Evolutionary conservation across 2,329 filamentous ascomycete genomes (phyloP).

Genomic region (Fusarium sp.): DNA sequence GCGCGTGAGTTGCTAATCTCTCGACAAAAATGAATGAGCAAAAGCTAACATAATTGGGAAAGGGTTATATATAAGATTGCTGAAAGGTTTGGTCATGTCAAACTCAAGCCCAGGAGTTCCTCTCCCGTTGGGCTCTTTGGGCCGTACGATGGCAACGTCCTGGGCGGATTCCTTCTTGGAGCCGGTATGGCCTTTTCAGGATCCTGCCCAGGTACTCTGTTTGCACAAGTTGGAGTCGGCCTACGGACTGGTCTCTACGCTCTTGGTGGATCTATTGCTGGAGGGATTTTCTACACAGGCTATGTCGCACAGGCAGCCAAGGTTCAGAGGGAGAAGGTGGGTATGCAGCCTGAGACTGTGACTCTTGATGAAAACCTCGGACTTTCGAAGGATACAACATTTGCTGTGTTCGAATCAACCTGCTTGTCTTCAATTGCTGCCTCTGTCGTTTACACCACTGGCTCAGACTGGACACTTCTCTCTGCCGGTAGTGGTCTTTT

Average conservation of each 20-base stretch:
- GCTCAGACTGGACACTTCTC: slow-evolving; percentile 51
- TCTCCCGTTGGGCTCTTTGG: slow-evolving; percentile 67
- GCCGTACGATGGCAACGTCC: slow-evolving; percentile 72
- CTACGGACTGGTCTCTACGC: slow-evolving; percentile 65
- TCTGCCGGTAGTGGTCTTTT: slow-evolving; percentile 69
- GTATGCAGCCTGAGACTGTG: slow-evolving; percentile 47
- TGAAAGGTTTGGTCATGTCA: slow-evolving; percentile 59
- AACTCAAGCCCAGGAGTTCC: slow-evolving; percentile 62
- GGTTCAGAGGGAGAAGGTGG: slow-evolving; percentile 44
- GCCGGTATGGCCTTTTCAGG: slow-evolving; percentile 76
- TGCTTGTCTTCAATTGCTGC: slow-evolving; percentile 58
- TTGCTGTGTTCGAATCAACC: slow-evolving; percentile 60
- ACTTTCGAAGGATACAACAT: slow-evolving; percentile 52
- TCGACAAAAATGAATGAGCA: accelerated
- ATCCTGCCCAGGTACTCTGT: slow-evolving; percentile 74
- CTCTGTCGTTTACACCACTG: slow-evolving; percentile 50
- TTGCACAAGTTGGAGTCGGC: slow-evolving; percentile 70
- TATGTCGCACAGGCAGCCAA: slow-evolving; percentile 56
- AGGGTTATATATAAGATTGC: slow-evolving; percentile 62
- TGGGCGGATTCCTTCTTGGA: slow-evolving; percentile 73
- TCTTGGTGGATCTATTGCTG: slow-evolving; percentile 67
- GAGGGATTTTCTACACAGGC: slow-evolving; percentile 67
- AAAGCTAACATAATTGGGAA: neutral
- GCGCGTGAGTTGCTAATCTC: slow-evolving; percentile 63
- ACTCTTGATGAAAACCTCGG: slow-evolving; percentile 59